Evolutionary conservation across 768 basidiomycete genomes (phyloP).

Genomic region (Podaxis sp.): DNA sequence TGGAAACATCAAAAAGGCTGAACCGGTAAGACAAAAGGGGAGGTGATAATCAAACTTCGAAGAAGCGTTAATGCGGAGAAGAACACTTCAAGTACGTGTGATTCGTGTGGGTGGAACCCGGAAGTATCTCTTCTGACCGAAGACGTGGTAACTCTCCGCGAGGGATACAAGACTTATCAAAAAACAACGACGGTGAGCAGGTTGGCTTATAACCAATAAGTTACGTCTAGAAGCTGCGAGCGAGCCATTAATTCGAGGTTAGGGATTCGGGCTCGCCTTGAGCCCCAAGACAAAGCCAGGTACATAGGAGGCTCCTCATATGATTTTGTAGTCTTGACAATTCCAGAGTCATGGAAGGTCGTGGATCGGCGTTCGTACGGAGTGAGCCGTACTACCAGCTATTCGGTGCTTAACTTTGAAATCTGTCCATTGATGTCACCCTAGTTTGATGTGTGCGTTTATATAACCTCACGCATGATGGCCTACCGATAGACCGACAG

Average conservation of each 20-base stretch:
- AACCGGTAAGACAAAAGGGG: neutral
- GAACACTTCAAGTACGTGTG: neutral
- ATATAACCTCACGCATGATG: neutral
- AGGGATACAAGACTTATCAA: too few species aligned
- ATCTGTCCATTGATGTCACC: neutral
- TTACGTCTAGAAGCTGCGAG: too few species aligned
- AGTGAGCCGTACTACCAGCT: neutral
- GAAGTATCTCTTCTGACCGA: neutral
- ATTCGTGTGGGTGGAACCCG: neutral
- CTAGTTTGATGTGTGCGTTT: neutral
- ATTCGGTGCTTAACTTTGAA: neutral
- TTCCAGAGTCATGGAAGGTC: neutral
- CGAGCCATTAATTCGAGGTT: too few species aligned
- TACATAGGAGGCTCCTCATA: too few species aligned
- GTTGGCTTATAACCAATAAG: too few species aligned
- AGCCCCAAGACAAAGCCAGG: too few species aligned
- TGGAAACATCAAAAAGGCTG: neutral
- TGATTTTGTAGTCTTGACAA: too few species aligned
- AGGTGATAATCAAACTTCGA: slow-evolving; percentile 3
- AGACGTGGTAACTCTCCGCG: neutral
- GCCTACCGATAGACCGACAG: neutral
- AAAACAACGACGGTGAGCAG: too few species aligned
- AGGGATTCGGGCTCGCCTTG: too few species aligned
- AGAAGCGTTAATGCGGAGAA: neutral
- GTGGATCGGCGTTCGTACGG: neutral